Conservation (phyloP, 139 green algal species). For the Zygnema circumcarinatum region DNA sequence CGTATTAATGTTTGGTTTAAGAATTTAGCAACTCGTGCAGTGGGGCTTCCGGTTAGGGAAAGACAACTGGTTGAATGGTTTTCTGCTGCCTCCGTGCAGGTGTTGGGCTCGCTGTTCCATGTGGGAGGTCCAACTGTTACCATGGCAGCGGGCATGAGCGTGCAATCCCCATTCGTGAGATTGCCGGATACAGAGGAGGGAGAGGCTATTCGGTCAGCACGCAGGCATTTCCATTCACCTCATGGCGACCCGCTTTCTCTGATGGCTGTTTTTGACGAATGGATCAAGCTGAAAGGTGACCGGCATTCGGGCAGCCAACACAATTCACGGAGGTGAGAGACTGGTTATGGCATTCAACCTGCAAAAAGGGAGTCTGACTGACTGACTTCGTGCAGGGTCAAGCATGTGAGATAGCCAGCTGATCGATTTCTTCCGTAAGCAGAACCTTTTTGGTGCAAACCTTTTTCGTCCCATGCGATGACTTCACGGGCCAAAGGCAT, state of each 20-base stretch:
- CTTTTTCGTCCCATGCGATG: no score
- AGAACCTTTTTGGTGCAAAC: no score
- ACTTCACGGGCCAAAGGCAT: no score
- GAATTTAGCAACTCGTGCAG: no score
- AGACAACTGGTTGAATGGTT: no score
- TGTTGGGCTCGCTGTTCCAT: constrained; percentile 54
- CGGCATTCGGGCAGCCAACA: background rate
- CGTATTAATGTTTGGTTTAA: no score
- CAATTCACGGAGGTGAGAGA: background rate
- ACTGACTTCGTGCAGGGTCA: no score
- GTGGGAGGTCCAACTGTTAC: constrained; percentile 3
- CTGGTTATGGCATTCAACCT: background rate
- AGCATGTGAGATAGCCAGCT: no score
- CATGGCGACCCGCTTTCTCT: constrained; percentile 50
- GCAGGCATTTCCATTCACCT: background rate
- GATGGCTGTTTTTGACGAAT: constrained; percentile 23
- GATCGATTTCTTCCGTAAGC: no score
- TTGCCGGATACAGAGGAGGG: constrained; percentile 27
- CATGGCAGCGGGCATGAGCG: constrained; percentile 45
- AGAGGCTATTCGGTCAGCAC: background rate
- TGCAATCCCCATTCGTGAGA: constrained; percentile 48
- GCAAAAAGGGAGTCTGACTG: no score
- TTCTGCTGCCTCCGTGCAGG: no score
- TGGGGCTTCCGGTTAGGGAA: no score
- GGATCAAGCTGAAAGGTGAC: constrained; percentile 32